Conservation (phyloP, 192 early-diverging fungal genomes). For the Coemansia guatemalensis region DNA sequence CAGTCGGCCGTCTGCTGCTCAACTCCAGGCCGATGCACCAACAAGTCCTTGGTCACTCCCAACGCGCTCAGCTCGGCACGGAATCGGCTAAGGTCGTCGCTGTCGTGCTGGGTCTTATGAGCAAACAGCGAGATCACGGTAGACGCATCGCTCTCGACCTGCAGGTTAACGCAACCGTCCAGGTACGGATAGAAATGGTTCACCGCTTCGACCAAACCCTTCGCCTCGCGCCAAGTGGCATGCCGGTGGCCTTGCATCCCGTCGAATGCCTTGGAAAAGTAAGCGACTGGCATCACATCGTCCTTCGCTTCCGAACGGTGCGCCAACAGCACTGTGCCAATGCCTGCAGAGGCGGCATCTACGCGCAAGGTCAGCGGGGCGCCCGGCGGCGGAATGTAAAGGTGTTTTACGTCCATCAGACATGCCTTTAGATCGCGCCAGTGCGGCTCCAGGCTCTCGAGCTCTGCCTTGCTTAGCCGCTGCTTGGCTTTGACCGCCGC, state of each 20-base stretch:
- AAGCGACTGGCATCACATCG: constrained; percentile 16
- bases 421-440: constrained; percentile 1
- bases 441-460: neutral
- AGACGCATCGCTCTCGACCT: constrained; percentile 18
- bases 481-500: neutral
- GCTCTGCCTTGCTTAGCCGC: constrained; percentile 7
- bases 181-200: constrained; percentile 21
- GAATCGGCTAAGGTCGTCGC: constrained; percentile 4
- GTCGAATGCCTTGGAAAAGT: constrained; percentile 30
- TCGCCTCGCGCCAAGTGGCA: constrained; percentile 17
- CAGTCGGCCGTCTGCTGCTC: constrained; percentile 11
- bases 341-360: constrained; percentile 1
- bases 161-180: constrained; percentile 21
- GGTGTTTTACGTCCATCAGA: constrained; percentile 9
- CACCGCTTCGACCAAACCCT: constrained; percentile 15
- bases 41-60: constrained; percentile 6
- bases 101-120: neutral
- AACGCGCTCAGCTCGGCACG: constrained; percentile 1
- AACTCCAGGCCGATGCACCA: constrained; percentile 7
- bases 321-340: neutral
- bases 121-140: neutral
- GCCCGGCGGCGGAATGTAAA: constrained; percentile 13
- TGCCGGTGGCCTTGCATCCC: constrained; percentile 18
- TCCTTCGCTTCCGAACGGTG: neutral
- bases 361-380: constrained; percentile 12